Evolutionary conservation across 768 basidiomycete species (phyloP), one percentile per base, ranked within the genome.

Genomic region (Tylopilus sp.): DNA sequence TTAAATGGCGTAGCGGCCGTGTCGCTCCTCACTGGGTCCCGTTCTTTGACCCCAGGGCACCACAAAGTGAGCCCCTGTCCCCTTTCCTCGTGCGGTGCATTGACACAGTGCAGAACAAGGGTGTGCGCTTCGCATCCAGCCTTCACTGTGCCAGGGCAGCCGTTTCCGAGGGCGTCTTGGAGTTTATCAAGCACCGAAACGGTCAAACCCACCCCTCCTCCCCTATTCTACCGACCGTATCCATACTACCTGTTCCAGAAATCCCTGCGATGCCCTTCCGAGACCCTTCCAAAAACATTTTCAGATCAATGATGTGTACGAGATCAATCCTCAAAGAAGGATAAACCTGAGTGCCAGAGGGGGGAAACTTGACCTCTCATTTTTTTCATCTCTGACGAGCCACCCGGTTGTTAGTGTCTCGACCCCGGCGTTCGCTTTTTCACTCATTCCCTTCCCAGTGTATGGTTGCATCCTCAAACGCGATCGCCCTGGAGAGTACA

Each of bases 401-500:
- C 69, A 19, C 67, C 71, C 14, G 76, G 75, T 48, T 61, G 84
- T 84, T 58, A 65, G 80, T 75, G 16, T 38, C 16, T 42, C 45
- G n/a, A n/a, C 31, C n/a, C 49, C 28, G 25, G 16, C 52, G 43
- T 34, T 11, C 36, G 26, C 25, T 44, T 51, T 21, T 16, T 55
- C 31, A 46, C 54, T 49, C 48, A 56, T 19, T 17, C 40, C 48
- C 36, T 41, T 26, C 42, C 12, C 46, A 85, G 83, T 82, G 14
- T 80, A 85, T 33, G 86, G 86, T 4, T 84, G 81, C 62, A 66
- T 89, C 13, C 73, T 89, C 37, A 81, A 83, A 25, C 57, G 89
- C 6, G 75, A 78, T 37, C 77, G 79, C 25, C 78, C 80, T 3
- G 72, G 70, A 6, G 77, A 80, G 51, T 77, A 75, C 34, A 75